Conservation (phyloP, 352 stramenopile genomes). For the Discostella stelligera region DNA sequence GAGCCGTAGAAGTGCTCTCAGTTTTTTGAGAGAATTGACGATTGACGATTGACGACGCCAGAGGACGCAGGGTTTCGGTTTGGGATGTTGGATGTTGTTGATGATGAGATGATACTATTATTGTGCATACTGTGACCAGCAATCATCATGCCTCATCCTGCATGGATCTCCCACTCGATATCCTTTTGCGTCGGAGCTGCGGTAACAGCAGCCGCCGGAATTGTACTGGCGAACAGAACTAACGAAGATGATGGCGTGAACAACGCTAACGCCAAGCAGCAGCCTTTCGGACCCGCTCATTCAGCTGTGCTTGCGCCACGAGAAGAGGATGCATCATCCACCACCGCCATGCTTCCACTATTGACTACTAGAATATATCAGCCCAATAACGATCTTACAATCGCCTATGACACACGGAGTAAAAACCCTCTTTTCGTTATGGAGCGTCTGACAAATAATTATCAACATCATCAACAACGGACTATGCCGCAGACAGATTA, state of each 20-base stretch:
- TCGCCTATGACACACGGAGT: slow-evolving; percentile 70
- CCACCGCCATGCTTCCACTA: slow-evolving; percentile 45
- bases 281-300: not conserved
- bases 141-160: slow-evolving; percentile 17
- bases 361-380: slow-evolving; percentile 59
- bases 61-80: too few relatives aligned
- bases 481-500: not conserved
- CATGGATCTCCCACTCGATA: slow-evolving; percentile 30
- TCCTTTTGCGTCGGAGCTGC: slow-evolving; percentile 44
- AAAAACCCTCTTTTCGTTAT: slow-evolving; percentile 73
- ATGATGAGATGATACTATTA: not conserved
- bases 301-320: not conserved
- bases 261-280: not conserved
- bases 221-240: not conserved
- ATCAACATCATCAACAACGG: not conserved
- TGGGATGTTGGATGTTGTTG: too few relatives aligned
- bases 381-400: slow-evolving; percentile 65
- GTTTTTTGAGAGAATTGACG: too few relatives aligned
- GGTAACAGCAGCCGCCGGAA: not conserved
- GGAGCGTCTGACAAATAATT: slow-evolving; percentile 44
- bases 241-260: not conserved
- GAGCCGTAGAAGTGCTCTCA: too few relatives aligned
- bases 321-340: not conserved
- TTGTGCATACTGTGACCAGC: not conserved
- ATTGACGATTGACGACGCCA: too few relatives aligned